Evolutionary conservation across 768 basidiomycete species (phyloP), one percentile per base, ranked within the genome.

Genomic region (Pisolithus sp.): DNA sequence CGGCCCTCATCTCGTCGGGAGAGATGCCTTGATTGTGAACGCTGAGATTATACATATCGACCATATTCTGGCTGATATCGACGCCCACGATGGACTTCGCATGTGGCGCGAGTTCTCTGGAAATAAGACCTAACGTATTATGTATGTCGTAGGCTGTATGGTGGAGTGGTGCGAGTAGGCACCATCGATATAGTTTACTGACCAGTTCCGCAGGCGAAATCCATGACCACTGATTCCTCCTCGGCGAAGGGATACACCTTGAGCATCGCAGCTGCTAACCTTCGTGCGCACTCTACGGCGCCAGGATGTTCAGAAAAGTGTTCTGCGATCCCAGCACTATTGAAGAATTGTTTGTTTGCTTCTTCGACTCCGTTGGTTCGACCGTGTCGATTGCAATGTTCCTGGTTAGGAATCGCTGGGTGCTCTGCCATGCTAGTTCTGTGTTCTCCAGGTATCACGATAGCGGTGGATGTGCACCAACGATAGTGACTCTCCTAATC

Each of bases 121-220:
- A 83, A 15, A 88, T 64, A 20, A 81, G 64, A 15, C 89, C 89
- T 89, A 36, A 6, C 46, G 23, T 17, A 20, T 15, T 7, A 28
- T 18, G 43, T 23, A 3, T 5, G 15, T 45, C 12, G 34, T 34
- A 34, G 34, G 34, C 12, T 34, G 12, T 34, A 5, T 4, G 34
- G 34, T 34, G 34, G 34, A 15, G 34, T 13, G 13, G 34, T 34
- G 13, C 34, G 12, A 3, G 34, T 34, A 13, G 13, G 34, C 34
- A 34, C 34, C 34, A 34, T 34, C 34, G 20, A 44, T 23, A 26
- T 10, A 1, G 12, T 13, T 34, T 34, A 59, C 69, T 36, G 52
- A 83, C 85, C 87, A 54, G 78, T 78, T 12, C 86, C 86, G 62
- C 87, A 89, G 5, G 87, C 87, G 59, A 78, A 89, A 57, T 89